Base-by-base conservation (phyloP, 2,329 filamentous ascomycete genomes). In the Xenoacremonium recifei region DNA sequence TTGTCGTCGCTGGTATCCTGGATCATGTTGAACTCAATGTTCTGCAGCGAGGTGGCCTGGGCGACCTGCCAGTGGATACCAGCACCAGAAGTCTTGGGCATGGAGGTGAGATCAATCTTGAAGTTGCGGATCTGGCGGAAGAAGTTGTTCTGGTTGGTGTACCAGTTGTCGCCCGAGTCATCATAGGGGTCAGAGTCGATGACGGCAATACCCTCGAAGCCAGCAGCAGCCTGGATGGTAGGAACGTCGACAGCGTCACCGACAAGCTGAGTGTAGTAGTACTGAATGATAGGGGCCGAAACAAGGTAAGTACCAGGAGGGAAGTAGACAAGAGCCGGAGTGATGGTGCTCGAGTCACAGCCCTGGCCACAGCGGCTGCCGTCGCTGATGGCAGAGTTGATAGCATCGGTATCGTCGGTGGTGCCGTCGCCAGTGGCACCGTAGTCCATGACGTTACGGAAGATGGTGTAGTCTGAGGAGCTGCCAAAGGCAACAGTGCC, bases 101-200 rank as follows among this genome's bases (percentile, higher is more conserved):
- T 64, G 15, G 34, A 48, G 4, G 58, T 59, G 6, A 69, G 63
- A 55, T 87, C 83, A 29, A 87, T 68, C 41, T 82, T 67, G 36
- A 88, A 71, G 55, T 88, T 87, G 7, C 81, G 71, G 44, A 87
- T 73, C 50, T 82, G 77, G 33, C 82, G 71, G 56, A 73, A 82
- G 62, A 87, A 87, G 9, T 19, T 20, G 16, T 19, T 5, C 7
- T 5, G 11, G 16, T 84, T 77, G 51, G 79, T 82, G 25, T 79
- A 46, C 31, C 58, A 57, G 11, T 83, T 88, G 71, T 89, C 89
- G 49, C 63, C 68, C 31, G 87, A 86, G 37, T 77, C 62, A 29
- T 80, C 77, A 65, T 97, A 97, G 0, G 91, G 91, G 59, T 97
- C 85, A 2, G 88, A 76, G 61, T 96, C 91, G 39, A 85, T 77